Conservation (phyloP, 164 flowering plant genomes). For the Nymphaea colorata region DNA sequence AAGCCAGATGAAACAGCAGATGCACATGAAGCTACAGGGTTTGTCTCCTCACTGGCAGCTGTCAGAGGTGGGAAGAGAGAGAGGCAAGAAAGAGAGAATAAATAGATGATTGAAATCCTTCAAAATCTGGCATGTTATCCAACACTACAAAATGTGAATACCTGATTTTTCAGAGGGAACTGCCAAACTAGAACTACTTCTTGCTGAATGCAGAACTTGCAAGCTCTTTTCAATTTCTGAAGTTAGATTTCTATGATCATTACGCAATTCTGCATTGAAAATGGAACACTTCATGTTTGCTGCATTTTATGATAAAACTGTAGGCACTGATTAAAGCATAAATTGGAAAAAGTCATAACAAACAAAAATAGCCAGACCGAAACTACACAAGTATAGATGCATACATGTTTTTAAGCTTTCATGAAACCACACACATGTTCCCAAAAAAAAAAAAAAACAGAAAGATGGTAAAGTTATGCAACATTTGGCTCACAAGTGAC, state of each 20-base stretch:
- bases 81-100: no score
- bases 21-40: slow-evolving; percentile 9
- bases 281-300: not conserved
- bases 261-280: slow-evolving; percentile 49
- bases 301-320: not conserved
- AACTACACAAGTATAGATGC: not conserved
- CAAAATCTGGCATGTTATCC: not conserved
- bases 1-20: slow-evolving; percentile 17
- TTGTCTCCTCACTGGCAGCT: slow-evolving; percentile 19
- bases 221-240: slow-evolving; percentile 48
- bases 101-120: not conserved
- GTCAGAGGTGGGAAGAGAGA: no score
- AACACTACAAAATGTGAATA: not conserved
- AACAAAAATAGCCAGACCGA: not conserved
- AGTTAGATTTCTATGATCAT: slow-evolving; percentile 59
- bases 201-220: slow-evolving; percentile 64
- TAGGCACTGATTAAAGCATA: no score
- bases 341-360: not conserved
- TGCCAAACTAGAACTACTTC: slow-evolving; percentile 23
- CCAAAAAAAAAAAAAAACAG: not conserved
- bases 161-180: slow-evolving; percentile 9
- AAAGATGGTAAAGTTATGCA: no score
- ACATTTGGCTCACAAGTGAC: no score
- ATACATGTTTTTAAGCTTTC: not conserved
- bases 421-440: not conserved